Base-by-base conservation (phyloP, 1,284 basidiomycete genomes). In the Pascua guehoae region DNA sequence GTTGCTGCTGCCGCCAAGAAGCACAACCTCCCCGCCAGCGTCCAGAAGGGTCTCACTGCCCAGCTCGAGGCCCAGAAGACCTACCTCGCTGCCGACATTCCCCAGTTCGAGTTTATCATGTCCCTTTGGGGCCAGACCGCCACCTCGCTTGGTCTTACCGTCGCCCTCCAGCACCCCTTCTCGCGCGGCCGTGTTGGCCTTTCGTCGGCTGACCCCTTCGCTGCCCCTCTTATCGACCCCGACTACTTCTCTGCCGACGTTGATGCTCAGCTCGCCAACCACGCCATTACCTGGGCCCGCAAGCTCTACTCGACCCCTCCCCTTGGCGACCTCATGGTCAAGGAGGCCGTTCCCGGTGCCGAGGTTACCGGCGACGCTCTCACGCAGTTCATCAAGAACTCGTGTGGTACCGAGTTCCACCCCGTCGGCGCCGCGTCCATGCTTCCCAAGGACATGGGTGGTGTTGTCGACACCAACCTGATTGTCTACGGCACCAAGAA, bases 391-490 rank as follows among this genome's bases (percentile, higher is more conserved):
- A 74, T 73, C 58, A 67, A 65, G 48, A 40, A 67, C 46, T 44
- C 57, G 38, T 64, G 72, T 51, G 58, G 67, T 55, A 79, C 77
- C 40, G 75, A 78, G 58, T 85, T 76, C 68, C 85, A 86, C 75
- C 85, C 85, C 2, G 78, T 81, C 42, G 82, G 82, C 58, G 82
- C 85, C n/a, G 83, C 81, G 61, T 79, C 84, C 10, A 87, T 87
- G 86, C 76, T 87, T 40, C 86, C 86, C 2, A 73, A 78, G 57
- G 75, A 76, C 36, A 70, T 79, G 54, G 86, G 86, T 49, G 86
- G 86, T 61, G 86, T 88, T 46, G 85, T 88, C 49, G 83, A 85
- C 70, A 74, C 83, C 18, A 77, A 82, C 56, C 75, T 88, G 43
- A 78, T 78, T 64, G 85, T 88, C 9, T 86, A 87, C 70, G 86